phyloP scores from a whole-genome alignment of 1,284 basidiomycete species.

The Boletellus deceptivus region DNA sequence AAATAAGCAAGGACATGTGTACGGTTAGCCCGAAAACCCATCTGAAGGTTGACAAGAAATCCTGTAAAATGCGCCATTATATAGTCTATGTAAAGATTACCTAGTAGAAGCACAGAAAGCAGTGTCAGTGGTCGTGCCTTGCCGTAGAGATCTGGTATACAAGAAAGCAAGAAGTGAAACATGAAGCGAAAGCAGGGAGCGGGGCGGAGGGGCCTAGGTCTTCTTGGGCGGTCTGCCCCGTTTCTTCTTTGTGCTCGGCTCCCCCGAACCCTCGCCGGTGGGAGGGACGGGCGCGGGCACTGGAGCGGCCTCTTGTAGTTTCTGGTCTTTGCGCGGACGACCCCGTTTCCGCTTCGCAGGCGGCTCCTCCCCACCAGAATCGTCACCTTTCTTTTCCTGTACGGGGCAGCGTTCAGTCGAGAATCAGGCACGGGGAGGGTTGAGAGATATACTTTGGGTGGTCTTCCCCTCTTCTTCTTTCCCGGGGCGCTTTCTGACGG shows the following conservation, averaged over 20 bases:
- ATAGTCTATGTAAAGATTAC: slow-evolving; percentile 37
- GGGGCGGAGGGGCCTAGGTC: slow-evolving; percentile 25
- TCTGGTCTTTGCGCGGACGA: slow-evolving; percentile 66
- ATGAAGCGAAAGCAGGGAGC: slow-evolving; percentile 18
- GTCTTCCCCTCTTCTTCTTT: slow-evolving; percentile 69
- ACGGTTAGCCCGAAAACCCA: slow-evolving; percentile 10
- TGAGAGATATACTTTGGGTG: slow-evolving; percentile 60
- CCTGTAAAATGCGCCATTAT: slow-evolving; percentile 29
- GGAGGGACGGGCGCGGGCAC: slow-evolving; percentile 36
- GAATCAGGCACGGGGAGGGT: slow-evolving; percentile 28
- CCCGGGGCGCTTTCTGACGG: slow-evolving; percentile 37
- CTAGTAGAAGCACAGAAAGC: slow-evolving; percentile 35
- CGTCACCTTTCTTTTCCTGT: slow-evolving; percentile 56
- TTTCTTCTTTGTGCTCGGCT: slow-evolving; percentile 59
- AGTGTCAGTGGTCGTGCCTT: slow-evolving; percentile 31
- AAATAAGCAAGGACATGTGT: slow-evolving; percentile 31
- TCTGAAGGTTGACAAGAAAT: slow-evolving; percentile 20
- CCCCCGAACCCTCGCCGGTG: slow-evolving; percentile 40
- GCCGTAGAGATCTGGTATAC: slow-evolving; percentile 36
- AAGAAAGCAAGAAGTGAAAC: slow-evolving; percentile 33
- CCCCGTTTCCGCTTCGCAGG: slow-evolving; percentile 65
- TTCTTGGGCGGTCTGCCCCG: slow-evolving; percentile 73
- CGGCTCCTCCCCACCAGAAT: slow-evolving; percentile 46
- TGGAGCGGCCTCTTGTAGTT: slow-evolving; percentile 37
- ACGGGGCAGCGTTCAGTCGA: slow-evolving; percentile 20